Conservation (phyloP, 148 eudicot genomes). For the Dianthus caryophyllus region DNA sequence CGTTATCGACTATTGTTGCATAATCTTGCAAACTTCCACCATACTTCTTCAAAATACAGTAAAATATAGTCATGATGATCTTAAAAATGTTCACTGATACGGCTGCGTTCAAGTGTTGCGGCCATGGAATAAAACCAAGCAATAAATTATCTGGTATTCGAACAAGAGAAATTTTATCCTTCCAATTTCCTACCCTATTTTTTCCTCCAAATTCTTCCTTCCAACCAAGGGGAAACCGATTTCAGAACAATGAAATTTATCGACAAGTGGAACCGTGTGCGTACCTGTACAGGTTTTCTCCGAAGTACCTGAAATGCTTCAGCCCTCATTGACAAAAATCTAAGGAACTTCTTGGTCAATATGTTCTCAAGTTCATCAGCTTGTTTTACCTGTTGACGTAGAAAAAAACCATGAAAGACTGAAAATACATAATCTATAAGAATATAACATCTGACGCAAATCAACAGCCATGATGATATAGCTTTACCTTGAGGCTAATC, state of each 20-base stretch:
- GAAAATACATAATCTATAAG: not conserved
- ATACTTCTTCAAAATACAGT: too few species aligned
- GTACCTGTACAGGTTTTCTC: conserved; percentile 96
- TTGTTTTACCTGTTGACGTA: conserved; percentile 66
- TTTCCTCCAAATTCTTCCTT: too few species aligned
- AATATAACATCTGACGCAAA: conserved; percentile 5
- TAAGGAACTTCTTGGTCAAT: conserved; percentile 82
- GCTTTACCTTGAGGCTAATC: conserved; percentile 86
- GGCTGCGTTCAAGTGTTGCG: too few species aligned
- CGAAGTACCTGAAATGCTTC: conserved; percentile 96
- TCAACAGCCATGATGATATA: conserved; percentile 7
- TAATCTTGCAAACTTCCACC: too few species aligned
- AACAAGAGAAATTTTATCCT: too few species aligned
- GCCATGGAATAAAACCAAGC: too few species aligned
- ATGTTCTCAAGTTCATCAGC: conserved; percentile 98
- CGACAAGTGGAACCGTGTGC: not conserved
- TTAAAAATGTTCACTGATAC: too few species aligned
- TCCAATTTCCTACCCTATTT: too few species aligned
- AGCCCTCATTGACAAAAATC: conserved; percentile 97
- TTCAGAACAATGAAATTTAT: not conserved
- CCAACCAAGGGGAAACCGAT: not conserved
- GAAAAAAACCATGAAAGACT: not conserved
- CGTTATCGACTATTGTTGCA: too few species aligned
- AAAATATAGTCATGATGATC: too few species aligned
- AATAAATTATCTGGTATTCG: too few species aligned